These are phyloP conservation scores for Ceratocystis ficicola DNA, from an alignment of 2,329 filamentous ascomycete genomes.

Conservation along the genomic window DNA sequence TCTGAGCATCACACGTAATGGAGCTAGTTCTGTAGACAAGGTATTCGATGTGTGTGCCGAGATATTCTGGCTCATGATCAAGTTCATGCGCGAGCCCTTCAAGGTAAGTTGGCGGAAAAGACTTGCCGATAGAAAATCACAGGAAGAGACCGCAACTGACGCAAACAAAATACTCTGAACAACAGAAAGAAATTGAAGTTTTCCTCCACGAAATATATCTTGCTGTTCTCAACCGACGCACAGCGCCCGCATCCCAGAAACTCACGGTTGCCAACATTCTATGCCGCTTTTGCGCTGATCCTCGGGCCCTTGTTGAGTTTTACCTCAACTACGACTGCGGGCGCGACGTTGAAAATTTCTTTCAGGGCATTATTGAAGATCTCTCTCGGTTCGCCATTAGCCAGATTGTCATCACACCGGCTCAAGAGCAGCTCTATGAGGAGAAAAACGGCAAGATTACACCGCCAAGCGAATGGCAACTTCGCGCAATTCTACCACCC, in stretches of 20 bases:
- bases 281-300: conserved; percentile 71
- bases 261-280: conserved; percentile 80
- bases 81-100: conserved; percentile 81
- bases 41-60: conserved; percentile 95
- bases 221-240: conserved; percentile 75
- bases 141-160: not conserved
- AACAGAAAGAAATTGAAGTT: conserved; percentile 86
- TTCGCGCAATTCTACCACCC: conserved; percentile 72
- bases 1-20: conserved; percentile 86
- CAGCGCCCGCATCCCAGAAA: conserved; percentile 80
- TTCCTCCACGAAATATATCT: conserved; percentile 97
- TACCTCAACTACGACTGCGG: conserved; percentile 99
- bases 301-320: conserved; percentile 78
- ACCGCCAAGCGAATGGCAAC: conserved; percentile 65
- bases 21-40: conserved; percentile 77
- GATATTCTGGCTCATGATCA: conserved; percentile 96
- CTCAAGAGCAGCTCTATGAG: conserved; percentile 77
- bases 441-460: conserved; percentile 57
- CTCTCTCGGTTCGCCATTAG: conserved; percentile 75
- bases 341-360: conserved; percentile 89
- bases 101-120: conserved; percentile 48
- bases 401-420: conserved; percentile 59
- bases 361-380: conserved; percentile 88
- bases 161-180: not conserved
- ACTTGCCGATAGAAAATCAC: not conserved